Evolutionary conservation across 2,329 filamentous ascomycete species (phyloP).

Genomic region (Lachnellula occidentalis): DNA sequence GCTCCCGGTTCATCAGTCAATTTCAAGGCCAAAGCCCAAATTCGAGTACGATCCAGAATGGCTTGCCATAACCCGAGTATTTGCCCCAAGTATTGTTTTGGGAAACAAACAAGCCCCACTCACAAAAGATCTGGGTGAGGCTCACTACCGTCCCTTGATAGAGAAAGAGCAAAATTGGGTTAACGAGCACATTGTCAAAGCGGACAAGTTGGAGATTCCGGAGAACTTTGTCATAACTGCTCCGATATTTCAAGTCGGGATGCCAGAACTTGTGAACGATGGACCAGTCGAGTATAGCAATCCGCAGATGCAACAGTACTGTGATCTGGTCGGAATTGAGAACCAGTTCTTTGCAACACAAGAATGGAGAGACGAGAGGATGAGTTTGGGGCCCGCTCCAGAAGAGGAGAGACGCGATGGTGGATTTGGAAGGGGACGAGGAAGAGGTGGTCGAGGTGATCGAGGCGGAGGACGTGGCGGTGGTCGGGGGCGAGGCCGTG

Average conservation of each 20-base stretch:
- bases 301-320: constrained; percentile 79
- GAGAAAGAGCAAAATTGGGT: constrained; percentile 73
- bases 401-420: constrained; percentile 29
- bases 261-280: constrained; percentile 52
- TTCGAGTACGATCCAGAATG: constrained; percentile 80
- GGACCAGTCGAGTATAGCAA: constrained; percentile 79
- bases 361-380: constrained; percentile 60
- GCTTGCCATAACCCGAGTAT: constrained; percentile 86
- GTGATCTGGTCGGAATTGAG: constrained; percentile 66
- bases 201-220: constrained; percentile 62
- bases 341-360: constrained; percentile 72
- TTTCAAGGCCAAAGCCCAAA: constrained; percentile 16
- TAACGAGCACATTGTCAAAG: constrained; percentile 63
- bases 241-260: constrained; percentile 56
- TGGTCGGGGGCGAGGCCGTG: constrained; percentile 22
- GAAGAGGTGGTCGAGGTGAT: constrained; percentile 30
- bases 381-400: constrained; percentile 50
- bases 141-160: constrained; percentile 62
- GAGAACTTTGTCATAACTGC: constrained; percentile 74
- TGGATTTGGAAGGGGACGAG: constrained; percentile 25
- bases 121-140: constrained; percentile 61
- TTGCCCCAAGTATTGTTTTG: constrained; percentile 59
- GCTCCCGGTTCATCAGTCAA: constrained; percentile 7
- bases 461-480: constrained; percentile 33
- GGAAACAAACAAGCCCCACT: constrained; percentile 51